Conservation (phyloP, 2,329 filamentous ascomycete genomes). For the Tolypocladium amazonense region DNA sequence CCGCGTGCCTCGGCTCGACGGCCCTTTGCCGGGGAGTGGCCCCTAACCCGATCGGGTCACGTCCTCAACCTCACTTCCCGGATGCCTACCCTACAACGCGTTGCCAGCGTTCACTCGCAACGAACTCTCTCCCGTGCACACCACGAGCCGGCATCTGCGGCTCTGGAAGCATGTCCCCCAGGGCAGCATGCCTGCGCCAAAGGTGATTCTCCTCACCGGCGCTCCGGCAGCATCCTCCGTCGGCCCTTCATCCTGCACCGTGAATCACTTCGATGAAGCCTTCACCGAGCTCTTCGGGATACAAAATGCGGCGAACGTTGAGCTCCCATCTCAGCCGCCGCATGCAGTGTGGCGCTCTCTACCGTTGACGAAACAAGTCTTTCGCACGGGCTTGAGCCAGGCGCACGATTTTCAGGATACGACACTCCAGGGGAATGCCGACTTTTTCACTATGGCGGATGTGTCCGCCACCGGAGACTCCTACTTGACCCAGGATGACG, state of each 20-base stretch:
- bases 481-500: slow-evolving; percentile 10
- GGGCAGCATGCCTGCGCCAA: neutral
- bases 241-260: slow-evolving; percentile 16
- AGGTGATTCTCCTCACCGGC: slow-evolving; percentile 27
- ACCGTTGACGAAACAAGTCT: slow-evolving; percentile 31
- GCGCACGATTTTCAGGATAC: slow-evolving; percentile 23
- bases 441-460: slow-evolving; percentile 38
- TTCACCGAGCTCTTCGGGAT: slow-evolving; percentile 17
- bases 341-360: slow-evolving; percentile 44
- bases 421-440: slow-evolving; percentile 19
- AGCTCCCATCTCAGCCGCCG: slow-evolving; percentile 17
- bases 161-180: neutral
- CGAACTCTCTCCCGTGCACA: neutral
- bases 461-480: slow-evolving; percentile 18
- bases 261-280: slow-evolving; percentile 13
- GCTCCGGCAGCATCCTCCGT: slow-evolving; percentile 21
- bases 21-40: neutral
- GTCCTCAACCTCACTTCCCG: neutral
- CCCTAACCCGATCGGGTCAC: neutral
- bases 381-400: slow-evolving; percentile 44
- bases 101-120: neutral
- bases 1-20: neutral
- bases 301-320: neutral
- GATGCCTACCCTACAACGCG: neutral
- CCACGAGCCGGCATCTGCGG: neutral